phyloP scores from a whole-genome alignment of 1,284 basidiomycete species.

The Fistulina hepatica region DNA sequence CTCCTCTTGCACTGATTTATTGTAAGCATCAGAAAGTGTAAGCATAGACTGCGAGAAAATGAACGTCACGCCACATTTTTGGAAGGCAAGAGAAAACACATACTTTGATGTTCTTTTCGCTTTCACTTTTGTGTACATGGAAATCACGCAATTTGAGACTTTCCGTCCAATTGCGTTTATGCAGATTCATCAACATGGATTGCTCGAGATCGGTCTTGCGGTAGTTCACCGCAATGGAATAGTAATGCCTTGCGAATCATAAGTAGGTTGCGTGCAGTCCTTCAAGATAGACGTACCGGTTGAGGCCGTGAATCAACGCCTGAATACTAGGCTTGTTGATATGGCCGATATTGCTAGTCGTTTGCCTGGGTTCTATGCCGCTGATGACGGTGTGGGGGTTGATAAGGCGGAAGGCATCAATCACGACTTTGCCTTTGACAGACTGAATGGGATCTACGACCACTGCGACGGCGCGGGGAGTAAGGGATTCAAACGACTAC shows the following conservation, averaged over 20 bases:
- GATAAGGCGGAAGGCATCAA: constrained; percentile 97
- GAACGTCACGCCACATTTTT: constrained; percentile 12
- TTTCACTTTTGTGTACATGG: constrained; percentile 71
- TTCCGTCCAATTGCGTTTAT: constrained; percentile 97
- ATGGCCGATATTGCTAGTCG: constrained; percentile 97
- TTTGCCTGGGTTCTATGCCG: constrained; percentile 93
- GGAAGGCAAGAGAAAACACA: constrained; percentile 13
- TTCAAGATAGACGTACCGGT: constrained; percentile 81
- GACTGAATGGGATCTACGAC: constrained; percentile 99
- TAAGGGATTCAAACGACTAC: constrained; percentile 95
- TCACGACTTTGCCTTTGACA: constrained; percentile 97
- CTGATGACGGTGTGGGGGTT: constrained; percentile 77
- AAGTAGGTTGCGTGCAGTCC: no score
- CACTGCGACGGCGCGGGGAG: constrained; percentile 92
- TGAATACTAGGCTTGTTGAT: constrained; percentile 99
- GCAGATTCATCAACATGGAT: constrained; percentile 96
- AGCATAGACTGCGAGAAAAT: constrained; percentile 70
- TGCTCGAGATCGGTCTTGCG: constrained; percentile 96
- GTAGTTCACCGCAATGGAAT: constrained; percentile 94
- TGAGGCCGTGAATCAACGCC: constrained; percentile 89
- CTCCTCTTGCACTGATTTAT: constrained; percentile 94
- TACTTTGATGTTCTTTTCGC: constrained; percentile 90
- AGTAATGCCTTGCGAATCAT: no score
- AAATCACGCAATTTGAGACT: constrained; percentile 87
- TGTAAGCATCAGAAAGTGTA: constrained; percentile 81